Percentiles rank a stretch among this genome's conserved stretches.
phyloP scores from a whole-genome alignment of 164 flowering plant genomes.

The Vitis rotundifolia region DNA sequence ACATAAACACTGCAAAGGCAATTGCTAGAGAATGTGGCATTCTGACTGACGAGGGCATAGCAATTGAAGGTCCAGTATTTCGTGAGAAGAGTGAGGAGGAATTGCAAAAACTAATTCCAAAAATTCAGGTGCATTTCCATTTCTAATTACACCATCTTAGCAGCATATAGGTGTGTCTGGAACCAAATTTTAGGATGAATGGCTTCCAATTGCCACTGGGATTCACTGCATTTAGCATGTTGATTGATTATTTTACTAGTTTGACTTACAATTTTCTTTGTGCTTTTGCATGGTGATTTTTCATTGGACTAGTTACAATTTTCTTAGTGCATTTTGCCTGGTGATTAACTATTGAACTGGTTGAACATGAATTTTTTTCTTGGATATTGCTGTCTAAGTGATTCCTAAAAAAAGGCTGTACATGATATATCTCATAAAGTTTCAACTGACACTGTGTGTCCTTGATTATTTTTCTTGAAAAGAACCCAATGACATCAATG shows the following conservation, averaged over 20 bases:
- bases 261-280: neutral
- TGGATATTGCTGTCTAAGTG: too few relatives aligned
- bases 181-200: neutral
- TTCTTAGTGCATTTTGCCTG: too few relatives aligned
- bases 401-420: too few relatives aligned
- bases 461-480: too few relatives aligned
- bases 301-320: too few relatives aligned
- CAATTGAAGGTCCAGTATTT: constrained; percentile 93
- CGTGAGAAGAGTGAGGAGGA: constrained; percentile 75
- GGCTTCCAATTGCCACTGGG: neutral
- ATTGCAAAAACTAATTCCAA: constrained; percentile 71
- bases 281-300: neutral
- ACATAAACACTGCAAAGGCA: constrained; percentile 91
- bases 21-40: constrained; percentile 98
- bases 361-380: too few relatives aligned
- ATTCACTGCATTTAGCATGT: neutral
- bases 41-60: constrained; percentile 81
- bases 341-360: too few relatives aligned
- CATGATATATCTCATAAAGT: too few relatives aligned
- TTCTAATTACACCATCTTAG: neutral
- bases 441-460: too few relatives aligned
- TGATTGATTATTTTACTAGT: neutral
- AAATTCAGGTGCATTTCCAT: constrained; percentile 62
- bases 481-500: too few relatives aligned
- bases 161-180: neutral